Evolutionary conservation across 2,329 filamentous ascomycete genomes (phyloP).

Genomic region (Curvularia sp.): DNA sequence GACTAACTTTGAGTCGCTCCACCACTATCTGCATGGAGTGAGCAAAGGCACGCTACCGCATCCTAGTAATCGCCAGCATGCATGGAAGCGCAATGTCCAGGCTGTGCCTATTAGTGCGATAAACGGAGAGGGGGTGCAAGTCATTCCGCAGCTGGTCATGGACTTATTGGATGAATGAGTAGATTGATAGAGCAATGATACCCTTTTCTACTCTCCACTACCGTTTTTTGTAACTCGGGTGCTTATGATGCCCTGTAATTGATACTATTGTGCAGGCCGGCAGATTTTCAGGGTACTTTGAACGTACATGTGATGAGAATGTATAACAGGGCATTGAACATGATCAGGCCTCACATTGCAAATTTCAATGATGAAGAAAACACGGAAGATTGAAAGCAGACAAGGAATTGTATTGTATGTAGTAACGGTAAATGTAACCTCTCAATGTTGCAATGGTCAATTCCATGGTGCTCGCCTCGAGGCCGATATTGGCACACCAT

Average conservation of each 20-base stretch:
- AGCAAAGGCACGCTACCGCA: conserved; percentile 69
- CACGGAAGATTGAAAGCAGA: not conserved
- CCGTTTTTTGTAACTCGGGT: not conserved
- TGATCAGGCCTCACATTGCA: too few species aligned
- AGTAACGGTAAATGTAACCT: too few species aligned
- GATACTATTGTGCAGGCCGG: too few species aligned
- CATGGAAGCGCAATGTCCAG: conserved; percentile 63
- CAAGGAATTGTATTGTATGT: not conserved
- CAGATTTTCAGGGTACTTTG: too few species aligned
- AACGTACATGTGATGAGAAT: too few species aligned
- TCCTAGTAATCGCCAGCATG: conserved; percentile 73
- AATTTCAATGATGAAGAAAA: not conserved
- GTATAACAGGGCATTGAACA: too few species aligned
- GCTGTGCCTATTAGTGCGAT: conserved; percentile 91
- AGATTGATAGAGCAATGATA: conserved; percentile 18
- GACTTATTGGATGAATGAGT: conserved; percentile 62
- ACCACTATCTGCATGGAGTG: conserved; percentile 73
- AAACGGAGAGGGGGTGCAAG: conserved; percentile 79
- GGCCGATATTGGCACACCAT: too few species aligned
- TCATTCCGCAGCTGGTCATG: conserved; percentile 75
- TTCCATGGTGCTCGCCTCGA: too few species aligned
- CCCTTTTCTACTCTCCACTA: conserved; percentile 4
- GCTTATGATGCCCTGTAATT: not conserved
- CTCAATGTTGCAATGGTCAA: too few species aligned
- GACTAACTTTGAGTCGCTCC: conserved; percentile 75